Evolutionary conservation across 495 filamentous ascomycete species (phyloP).

Genomic region (Penicillium steckii): DNA sequence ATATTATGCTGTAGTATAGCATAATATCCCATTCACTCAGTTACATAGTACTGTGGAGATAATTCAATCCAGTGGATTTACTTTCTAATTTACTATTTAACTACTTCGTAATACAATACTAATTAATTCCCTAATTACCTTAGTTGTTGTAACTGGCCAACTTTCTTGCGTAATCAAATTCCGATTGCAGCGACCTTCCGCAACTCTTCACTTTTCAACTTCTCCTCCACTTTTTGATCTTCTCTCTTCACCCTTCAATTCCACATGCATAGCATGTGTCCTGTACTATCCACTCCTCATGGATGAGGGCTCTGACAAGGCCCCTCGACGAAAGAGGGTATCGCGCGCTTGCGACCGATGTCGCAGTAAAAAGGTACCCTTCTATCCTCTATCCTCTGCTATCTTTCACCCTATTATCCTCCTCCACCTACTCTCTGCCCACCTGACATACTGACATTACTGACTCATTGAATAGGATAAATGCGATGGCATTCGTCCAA

Average conservation of each 20-base stretch:
- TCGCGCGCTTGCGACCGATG: constrained; percentile 72
- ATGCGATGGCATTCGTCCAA: constrained; percentile 65
- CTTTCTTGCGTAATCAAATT: not conserved
- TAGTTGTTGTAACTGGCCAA: too few species aligned
- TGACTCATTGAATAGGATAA: constrained; percentile 44
- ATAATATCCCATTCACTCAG: too few species aligned
- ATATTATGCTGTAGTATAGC: too few species aligned
- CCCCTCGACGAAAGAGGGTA: constrained; percentile 59
- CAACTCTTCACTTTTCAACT: not conserved
- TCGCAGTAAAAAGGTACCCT: constrained; percentile 54
- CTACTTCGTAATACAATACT: too few species aligned
- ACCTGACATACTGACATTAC: too few species aligned
- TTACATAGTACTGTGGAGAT: too few species aligned
- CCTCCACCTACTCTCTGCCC: too few species aligned
- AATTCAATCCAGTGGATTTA: too few species aligned
- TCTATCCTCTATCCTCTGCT: not conserved
- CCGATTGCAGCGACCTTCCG: not conserved
- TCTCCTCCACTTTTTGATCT: not conserved
- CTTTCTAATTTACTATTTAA: too few species aligned
- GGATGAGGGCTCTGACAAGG: constrained; percentile 48
- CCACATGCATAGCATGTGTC: constrained; percentile 23
- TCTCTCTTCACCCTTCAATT: not conserved
- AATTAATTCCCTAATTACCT: too few species aligned
- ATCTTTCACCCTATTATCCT: not conserved
- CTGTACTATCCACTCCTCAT: constrained; percentile 33